These are phyloP conservation scores for Tillandsia leiboldiana DNA, from an alignment of 176 grass and related monocot species.

Conservation along the genomic window DNA sequence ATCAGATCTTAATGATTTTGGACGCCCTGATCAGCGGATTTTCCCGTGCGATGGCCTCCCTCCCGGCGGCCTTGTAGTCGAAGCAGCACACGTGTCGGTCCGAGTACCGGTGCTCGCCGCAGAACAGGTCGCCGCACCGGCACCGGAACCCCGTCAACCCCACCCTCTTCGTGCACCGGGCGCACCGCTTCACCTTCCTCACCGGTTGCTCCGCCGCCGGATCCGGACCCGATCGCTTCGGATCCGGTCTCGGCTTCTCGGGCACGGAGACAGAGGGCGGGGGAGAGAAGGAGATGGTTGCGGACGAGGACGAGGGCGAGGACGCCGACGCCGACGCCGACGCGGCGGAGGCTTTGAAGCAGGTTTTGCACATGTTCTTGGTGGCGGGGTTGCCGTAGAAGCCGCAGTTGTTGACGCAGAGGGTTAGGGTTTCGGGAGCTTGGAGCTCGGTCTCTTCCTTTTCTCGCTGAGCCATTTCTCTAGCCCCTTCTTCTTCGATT, in stretches of 20 bases:
- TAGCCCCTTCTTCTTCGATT: background rate
- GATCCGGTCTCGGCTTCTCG: conserved; percentile 3
- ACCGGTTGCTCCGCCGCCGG: background rate
- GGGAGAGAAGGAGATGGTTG: background rate
- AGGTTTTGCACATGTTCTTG: conserved; percentile 18
- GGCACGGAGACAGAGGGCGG: background rate
- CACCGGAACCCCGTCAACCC: conserved; percentile 19
- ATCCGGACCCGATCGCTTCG: background rate
- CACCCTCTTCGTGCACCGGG: conserved; percentile 15
- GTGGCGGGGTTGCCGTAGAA: conserved; percentile 18
- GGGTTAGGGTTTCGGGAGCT: background rate
- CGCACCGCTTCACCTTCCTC: conserved; percentile 16
- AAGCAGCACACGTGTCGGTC: conserved; percentile 24
- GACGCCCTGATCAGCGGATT: conserved; percentile 20
- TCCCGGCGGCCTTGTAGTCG: conserved; percentile 23
- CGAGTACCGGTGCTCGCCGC: conserved; percentile 25
- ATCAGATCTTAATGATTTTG: conserved; percentile 22
- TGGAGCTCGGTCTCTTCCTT: conserved; percentile 18
- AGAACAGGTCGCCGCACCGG: conserved; percentile 25
- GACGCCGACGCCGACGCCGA: background rate
- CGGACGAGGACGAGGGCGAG: too few relatives aligned
- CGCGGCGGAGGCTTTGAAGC: conserved; percentile 9
- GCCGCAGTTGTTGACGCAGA: conserved; percentile 28
- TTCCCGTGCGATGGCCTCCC: conserved; percentile 7
- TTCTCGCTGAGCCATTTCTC: conserved; percentile 17